A percentile compares a stretch with the other conserved stretches of the same genome.
phyloP scores from a whole-genome alignment of 352 stramenopile species.

The Globisporangium echinulatum region DNA sequence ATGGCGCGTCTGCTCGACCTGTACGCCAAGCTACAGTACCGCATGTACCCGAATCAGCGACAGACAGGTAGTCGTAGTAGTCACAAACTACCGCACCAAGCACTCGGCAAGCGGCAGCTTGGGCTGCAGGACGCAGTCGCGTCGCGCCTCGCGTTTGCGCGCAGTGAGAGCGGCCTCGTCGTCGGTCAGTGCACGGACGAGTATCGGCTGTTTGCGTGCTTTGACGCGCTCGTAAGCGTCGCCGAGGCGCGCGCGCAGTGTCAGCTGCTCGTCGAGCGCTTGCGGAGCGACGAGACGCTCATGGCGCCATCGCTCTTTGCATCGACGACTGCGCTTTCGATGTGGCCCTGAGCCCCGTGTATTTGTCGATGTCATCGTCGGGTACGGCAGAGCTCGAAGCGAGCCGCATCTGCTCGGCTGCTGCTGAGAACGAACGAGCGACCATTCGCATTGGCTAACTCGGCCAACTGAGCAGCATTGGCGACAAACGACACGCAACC shows the following conservation, averaged over 20 bases:
- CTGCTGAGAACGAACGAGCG: too few relatives aligned
- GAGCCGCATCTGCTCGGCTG: too few relatives aligned
- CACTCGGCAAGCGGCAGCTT: constrained; percentile 39
- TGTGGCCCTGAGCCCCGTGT: constrained; percentile 4
- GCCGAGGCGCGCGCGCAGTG: constrained; percentile 44
- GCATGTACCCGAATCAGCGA: constrained; percentile 30
- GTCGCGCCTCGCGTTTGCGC: constrained; percentile 44
- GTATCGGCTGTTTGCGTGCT: constrained; percentile 47
- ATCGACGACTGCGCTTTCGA: constrained; percentile 2
- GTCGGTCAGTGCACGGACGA: constrained; percentile 47
- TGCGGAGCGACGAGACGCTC: constrained; percentile 45
- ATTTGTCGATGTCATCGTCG: too few relatives aligned
- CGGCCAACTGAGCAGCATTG: too few relatives aligned
- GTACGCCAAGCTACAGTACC: constrained; percentile 49
- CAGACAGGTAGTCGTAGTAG: constrained; percentile 9
- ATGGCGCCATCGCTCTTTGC: constrained; percentile 24
- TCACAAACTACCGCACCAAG: constrained; percentile 14
- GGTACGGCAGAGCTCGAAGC: too few relatives aligned
- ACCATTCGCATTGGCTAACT: too few relatives aligned
- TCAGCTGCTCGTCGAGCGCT: constrained; percentile 45
- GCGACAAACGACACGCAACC: too few relatives aligned
- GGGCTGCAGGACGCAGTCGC: constrained; percentile 22
- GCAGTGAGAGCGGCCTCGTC: constrained; percentile 38
- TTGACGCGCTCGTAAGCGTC: constrained; percentile 38
- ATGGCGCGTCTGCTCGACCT: constrained; percentile 34